Base-by-base conservation (phyloP, 2,329 filamentous ascomycete species). In the Emericellopsis cladophorae region DNA sequence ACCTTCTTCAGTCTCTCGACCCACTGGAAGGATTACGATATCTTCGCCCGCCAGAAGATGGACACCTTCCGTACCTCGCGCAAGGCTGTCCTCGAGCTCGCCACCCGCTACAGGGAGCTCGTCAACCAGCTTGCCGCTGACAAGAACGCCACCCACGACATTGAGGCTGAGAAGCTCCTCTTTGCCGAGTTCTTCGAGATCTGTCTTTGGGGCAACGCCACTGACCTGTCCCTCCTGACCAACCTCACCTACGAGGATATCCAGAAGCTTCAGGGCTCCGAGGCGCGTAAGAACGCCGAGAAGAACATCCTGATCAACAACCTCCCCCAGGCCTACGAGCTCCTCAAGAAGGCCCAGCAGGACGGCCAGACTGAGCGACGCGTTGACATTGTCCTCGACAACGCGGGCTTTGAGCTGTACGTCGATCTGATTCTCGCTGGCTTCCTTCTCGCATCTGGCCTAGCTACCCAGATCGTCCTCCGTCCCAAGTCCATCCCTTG, bases 171-270 rank as follows among this genome's bases (percentile, higher is more conserved):
- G 56, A 76, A 78, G 55, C 62, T 89, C 1, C 66, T 95, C 22
- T 96, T 96, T 64, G 72, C 72, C 21, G 90, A 96, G 57, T 93
- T 96, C 83, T 89, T 82, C 61, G 87, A 95, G 67, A 92, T 95
- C 51, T 95, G 89, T 57, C 74, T 96, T 2, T 96, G 90, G 90
- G 90, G 90, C 10, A 96, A 96, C 58, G 92, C 90, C 2, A 96
- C 90, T 0, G 92, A 96, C 58, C 70, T 96, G 12, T 94, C 87
- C 0, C 80, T 96, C 16, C 70, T 96, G 42, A 95, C 89, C 0
- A 88, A 82, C 51, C 72, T 95, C 42, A 86, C 84, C 2, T 95
- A 95, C 59, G 89, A 95, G 52, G 92, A 96, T 54, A 93, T 98
- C 48, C 90, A 96, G 64, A 94, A 94, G 60, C 72, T 96, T 9